Evolutionary conservation across 1,139 yeast species (phyloP).

Genomic region (Pichia sp.): DNA sequence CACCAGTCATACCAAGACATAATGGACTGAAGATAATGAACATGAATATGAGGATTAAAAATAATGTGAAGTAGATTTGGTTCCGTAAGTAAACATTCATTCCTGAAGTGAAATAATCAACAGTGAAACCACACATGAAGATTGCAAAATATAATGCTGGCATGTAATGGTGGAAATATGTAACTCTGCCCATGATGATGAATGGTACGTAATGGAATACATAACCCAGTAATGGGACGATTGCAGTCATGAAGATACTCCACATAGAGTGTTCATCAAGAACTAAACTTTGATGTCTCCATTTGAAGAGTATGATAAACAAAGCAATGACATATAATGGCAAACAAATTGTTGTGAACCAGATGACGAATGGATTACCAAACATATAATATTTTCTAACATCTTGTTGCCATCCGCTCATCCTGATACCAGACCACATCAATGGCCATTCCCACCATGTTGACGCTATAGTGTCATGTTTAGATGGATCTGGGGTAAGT

Average conservation of each 20-base stretch:
- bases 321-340: slow-evolving; percentile 28
- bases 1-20: slow-evolving; percentile 89
- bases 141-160: slow-evolving; percentile 82
- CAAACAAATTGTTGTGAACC: slow-evolving; percentile 49
- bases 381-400: slow-evolving; percentile 57
- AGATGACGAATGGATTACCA: slow-evolving; percentile 67
- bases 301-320: slow-evolving; percentile 35
- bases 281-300: slow-evolving; percentile 57
- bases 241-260: slow-evolving; percentile 49
- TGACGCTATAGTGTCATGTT: slow-evolving; percentile 62
- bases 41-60: slow-evolving; percentile 53
- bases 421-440: slow-evolving; percentile 58
- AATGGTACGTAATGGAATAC: slow-evolving; percentile 70
- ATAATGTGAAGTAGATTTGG: slow-evolving; percentile 45
- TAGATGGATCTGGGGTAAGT: slow-evolving; percentile 69
- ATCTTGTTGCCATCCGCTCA: slow-evolving; percentile 61
- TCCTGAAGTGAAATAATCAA: slow-evolving; percentile 40
- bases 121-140: slow-evolving; percentile 56
- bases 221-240: slow-evolving; percentile 70
- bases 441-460: slow-evolving; percentile 86
- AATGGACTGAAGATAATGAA: slow-evolving; percentile 78
- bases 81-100: slow-evolving; percentile 27
- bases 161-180: slow-evolving; percentile 78
- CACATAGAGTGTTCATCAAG: slow-evolving; percentile 32
- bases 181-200: slow-evolving; percentile 77